Percentiles rank a stretch among this genome's conserved stretches.
Evolutionary conservation across 2,329 filamentous ascomycete species (phyloP).

Genomic region (Taxawa tesnikishii): DNA sequence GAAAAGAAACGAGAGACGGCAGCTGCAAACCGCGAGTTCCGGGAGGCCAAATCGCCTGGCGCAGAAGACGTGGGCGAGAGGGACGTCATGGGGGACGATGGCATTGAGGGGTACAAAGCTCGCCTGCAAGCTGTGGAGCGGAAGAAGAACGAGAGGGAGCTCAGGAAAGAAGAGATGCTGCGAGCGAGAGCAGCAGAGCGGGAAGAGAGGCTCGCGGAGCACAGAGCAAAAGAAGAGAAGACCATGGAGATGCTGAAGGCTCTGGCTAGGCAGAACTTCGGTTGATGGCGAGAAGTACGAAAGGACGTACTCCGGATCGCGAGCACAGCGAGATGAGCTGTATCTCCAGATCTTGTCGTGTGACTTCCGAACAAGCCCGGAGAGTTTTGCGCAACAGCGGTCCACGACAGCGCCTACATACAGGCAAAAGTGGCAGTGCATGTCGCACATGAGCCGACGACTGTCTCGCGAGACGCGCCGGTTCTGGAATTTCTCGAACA

Average conservation of each 20-base stretch:
- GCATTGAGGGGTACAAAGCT: constrained; percentile 53
- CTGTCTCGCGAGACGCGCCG: no score
- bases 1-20: constrained; percentile 72
- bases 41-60: constrained; percentile 51
- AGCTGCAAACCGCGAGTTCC: constrained; percentile 61
- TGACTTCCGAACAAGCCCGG: no score
- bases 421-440: no score
- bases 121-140: constrained; percentile 52
- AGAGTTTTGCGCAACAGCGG: no score
- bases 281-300: no score
- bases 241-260: constrained; percentile 73
- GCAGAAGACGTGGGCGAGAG: constrained; percentile 55
- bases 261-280: constrained; percentile 70
- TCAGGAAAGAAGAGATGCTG: constrained; percentile 68
- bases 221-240: constrained; percentile 65
- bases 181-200: constrained; percentile 66
- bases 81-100: constrained; percentile 66
- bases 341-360: no score
- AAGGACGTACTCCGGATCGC: no score
- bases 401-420: no score
- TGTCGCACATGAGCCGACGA: no score
- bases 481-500: no score
- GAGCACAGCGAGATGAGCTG: no score
- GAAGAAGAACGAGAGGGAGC: constrained; percentile 74
- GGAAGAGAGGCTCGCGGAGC: constrained; percentile 59